A percentile compares a stretch with the other conserved stretches of the same genome.
Conservation (phyloP, 305 asterid species). For the Fraxinus velutina region DNA sequence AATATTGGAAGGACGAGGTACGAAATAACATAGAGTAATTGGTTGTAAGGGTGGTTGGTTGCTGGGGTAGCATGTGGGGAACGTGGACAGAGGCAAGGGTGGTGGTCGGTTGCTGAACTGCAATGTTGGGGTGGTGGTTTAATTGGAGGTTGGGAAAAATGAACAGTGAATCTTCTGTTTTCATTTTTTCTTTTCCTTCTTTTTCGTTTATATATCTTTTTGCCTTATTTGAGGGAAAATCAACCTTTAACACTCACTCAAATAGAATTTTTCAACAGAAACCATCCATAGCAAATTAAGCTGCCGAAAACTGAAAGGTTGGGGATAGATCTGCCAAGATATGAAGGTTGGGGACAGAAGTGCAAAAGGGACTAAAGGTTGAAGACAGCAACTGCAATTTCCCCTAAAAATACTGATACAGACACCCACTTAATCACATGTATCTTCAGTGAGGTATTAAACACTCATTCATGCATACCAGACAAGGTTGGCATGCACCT, state of each 20-base stretch:
- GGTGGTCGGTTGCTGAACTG: background rate
- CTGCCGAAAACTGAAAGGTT: background rate
- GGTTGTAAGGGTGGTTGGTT: background rate
- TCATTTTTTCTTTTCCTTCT: background rate
- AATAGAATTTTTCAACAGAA: background rate
- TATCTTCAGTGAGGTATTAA: background rate
- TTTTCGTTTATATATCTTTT: background rate
- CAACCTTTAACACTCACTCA: background rate
- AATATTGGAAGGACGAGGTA: background rate
- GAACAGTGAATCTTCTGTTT: background rate
- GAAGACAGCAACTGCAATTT: background rate
- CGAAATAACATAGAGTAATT: background rate
- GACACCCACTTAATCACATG: background rate
- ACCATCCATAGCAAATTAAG: background rate
- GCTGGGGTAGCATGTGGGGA: background rate
- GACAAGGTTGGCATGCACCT: conserved; percentile 7
- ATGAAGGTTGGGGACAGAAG: background rate
- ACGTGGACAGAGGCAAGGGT: background rate
- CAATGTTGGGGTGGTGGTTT: background rate
- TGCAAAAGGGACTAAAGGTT: background rate
- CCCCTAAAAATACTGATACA: background rate
- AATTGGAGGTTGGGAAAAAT: background rate
- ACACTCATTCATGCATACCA: conserved; percentile 1
- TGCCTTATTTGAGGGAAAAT: background rate
- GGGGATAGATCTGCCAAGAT: background rate